phyloP scores from a whole-genome alignment of 495 filamentous ascomycete genomes.

The Lasiosphaeriaceae sp. region DNA sequence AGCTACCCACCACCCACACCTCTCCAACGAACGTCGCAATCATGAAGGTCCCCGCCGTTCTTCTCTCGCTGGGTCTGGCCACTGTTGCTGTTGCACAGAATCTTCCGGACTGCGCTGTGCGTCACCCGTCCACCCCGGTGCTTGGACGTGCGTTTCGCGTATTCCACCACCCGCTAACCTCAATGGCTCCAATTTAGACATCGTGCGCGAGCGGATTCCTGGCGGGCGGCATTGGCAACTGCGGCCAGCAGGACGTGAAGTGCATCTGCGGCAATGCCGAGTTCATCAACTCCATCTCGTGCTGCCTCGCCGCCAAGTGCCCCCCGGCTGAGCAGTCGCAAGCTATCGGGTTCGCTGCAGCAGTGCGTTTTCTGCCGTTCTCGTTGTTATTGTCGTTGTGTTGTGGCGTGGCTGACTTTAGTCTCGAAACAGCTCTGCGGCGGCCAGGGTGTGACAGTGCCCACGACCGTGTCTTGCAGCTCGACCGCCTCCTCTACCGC shows the following conservation, averaged over 20 bases:
- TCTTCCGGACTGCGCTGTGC: constrained; percentile 55
- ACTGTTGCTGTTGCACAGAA: constrained; percentile 35
- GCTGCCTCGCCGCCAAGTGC: constrained; percentile 62
- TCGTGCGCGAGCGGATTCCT: constrained; percentile 51
- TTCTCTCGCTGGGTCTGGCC: constrained; percentile 30
- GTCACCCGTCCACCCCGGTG: constrained; percentile 14
- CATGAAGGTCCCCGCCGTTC: constrained; percentile 36
- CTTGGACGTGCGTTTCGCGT: too few relatives aligned
- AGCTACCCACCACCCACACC: background rate
- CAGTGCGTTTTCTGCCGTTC: constrained; percentile 11
- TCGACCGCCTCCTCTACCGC: constrained; percentile 25
- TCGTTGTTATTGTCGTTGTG: too few relatives aligned
- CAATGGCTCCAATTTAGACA: constrained; percentile 37
- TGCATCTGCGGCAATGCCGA: constrained; percentile 64
- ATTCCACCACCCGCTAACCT: background rate
- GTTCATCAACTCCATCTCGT: constrained; percentile 60
- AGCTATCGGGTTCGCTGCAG: constrained; percentile 31
- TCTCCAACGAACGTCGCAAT: constrained; percentile 3
- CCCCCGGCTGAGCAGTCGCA: constrained; percentile 46
- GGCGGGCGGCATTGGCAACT: constrained; percentile 43
- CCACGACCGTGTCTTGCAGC: constrained; percentile 29
- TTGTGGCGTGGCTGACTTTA: constrained; percentile 1
- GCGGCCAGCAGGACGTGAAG: constrained; percentile 48
- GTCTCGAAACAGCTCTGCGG: constrained; percentile 28
- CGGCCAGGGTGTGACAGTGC: constrained; percentile 31